Conservation (phyloP, 2,329 filamentous ascomycete genomes). For the Fusarium cicatricum region DNA sequence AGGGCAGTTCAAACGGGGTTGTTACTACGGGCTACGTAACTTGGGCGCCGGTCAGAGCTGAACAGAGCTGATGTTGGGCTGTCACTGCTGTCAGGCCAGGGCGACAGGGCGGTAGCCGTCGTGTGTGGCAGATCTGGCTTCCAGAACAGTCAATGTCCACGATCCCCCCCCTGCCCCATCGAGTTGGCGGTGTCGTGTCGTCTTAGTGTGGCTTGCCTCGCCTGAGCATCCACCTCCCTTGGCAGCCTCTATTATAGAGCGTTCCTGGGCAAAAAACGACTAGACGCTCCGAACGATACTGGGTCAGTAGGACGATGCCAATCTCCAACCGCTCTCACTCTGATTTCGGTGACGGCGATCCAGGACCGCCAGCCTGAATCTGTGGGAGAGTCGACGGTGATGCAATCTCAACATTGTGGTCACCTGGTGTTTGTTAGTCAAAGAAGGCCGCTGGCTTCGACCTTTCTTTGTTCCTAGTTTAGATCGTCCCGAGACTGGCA, state of each 20-base stretch:
- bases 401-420: slow-evolving; percentile 32
- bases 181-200: slow-evolving; percentile 34
- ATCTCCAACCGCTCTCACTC: slow-evolving; percentile 35
- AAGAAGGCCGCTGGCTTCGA: neutral
- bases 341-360: slow-evolving; percentile 41
- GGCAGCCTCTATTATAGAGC: slow-evolving; percentile 22
- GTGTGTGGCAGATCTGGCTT: slow-evolving; percentile 40
- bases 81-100: slow-evolving; percentile 34
- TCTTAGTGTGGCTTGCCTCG: slow-evolving; percentile 42
- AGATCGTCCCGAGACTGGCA: slow-evolving; percentile 12
- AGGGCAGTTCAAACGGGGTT: slow-evolving; percentile 32
- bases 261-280: slow-evolving; percentile 24
- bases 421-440: slow-evolving; percentile 24
- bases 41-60: slow-evolving; percentile 38
- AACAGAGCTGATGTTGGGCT: slow-evolving; percentile 32
- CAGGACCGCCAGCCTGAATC: slow-evolving; percentile 29
- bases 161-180: slow-evolving; percentile 31
- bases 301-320: slow-evolving; percentile 27
- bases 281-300: slow-evolving; percentile 13
- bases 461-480: slow-evolving; percentile 28
- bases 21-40: slow-evolving; percentile 1
- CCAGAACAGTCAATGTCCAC: slow-evolving; percentile 33
- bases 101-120: slow-evolving; percentile 24
- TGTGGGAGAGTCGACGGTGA: slow-evolving; percentile 21
- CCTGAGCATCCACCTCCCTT: slow-evolving; percentile 33